Percentiles rank a stretch among this genome's conserved stretches.
Conservation (phyloP, 1,284 basidiomycete species). For the Puccinia hordei region DNA sequence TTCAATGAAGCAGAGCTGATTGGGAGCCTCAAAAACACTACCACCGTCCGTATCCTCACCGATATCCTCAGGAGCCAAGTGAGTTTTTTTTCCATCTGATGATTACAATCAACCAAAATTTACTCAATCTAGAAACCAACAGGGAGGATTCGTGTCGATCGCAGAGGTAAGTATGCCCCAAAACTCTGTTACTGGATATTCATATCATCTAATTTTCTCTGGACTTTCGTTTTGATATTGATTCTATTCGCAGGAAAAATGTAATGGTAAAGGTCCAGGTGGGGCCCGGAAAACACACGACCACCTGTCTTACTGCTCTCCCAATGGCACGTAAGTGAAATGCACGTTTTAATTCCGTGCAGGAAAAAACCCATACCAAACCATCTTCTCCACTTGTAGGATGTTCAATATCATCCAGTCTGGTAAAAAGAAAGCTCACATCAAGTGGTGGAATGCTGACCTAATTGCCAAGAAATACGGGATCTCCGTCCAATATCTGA, state of each 20-base stretch:
- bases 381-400: too few species aligned
- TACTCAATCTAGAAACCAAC: neutral
- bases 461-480: slow-evolving; percentile 42
- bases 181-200: neutral
- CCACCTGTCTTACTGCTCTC: slow-evolving; percentile 33
- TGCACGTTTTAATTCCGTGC: too few species aligned
- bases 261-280: slow-evolving; percentile 27
- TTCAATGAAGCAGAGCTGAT: slow-evolving; percentile 24
- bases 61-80: slow-evolving; percentile 45
- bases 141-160: slow-evolving; percentile 42
- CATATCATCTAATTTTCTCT: neutral
- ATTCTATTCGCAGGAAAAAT: slow-evolving; percentile 32
- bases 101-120: neutral
- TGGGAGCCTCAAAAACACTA: slow-evolving; percentile 31
- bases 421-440: slow-evolving; percentile 26
- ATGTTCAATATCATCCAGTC: too few species aligned
- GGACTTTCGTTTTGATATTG: neutral
- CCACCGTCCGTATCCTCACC: slow-evolving; percentile 39
- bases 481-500: slow-evolving; percentile 35
- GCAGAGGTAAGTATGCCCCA: slow-evolving; percentile 30
- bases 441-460: slow-evolving; percentile 30
- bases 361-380: too few species aligned
- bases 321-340: neutral
- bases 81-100: neutral
- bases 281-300: slow-evolving; percentile 30